Percentiles rank a stretch among this genome's conserved stretches.
Evolutionary conservation across 202 grass and related monocot genomes (phyloP).

Genomic region (Digitaria exilis): DNA sequence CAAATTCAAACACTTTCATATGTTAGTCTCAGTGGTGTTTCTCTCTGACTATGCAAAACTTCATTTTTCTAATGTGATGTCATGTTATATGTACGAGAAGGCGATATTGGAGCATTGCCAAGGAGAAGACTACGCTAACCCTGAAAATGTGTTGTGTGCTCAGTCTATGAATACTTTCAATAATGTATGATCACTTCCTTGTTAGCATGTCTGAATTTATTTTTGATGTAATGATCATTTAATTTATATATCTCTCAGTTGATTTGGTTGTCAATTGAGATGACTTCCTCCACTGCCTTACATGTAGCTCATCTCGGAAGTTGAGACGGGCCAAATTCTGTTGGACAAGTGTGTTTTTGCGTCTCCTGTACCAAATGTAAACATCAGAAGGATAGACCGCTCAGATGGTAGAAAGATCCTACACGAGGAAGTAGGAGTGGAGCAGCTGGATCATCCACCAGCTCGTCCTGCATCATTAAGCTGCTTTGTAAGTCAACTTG

Average conservation of each 20-base stretch:
- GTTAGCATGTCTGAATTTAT: neutral
- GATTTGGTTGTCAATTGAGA: neutral
- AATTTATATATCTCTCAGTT: too few relatives aligned
- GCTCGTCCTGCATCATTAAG: constrained; percentile 13
- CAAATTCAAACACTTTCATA: neutral
- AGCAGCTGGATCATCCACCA: constrained; percentile 18
- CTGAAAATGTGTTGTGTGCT: constrained; percentile 38
- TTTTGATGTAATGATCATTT: neutral
- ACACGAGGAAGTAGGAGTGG: neutral
- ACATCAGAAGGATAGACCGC: neutral
- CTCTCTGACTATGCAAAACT: neutral
- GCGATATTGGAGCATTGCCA: constrained; percentile 44
- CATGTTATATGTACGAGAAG: constrained; percentile 35
- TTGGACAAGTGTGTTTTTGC: constrained; percentile 20
- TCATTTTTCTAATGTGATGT: neutral
- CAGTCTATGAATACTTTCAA: constrained; percentile 46
- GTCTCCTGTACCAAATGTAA: neutral
- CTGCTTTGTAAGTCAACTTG: constrained; percentile 45
- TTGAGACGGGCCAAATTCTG: constrained; percentile 39
- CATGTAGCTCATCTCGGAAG: constrained; percentile 32
- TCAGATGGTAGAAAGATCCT: constrained; percentile 36
- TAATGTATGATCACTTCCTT: neutral
- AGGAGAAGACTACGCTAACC: constrained; percentile 48
- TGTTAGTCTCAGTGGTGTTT: neutral
- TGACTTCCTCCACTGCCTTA: neutral